Base-by-base conservation (phyloP, 2,329 filamentous ascomycete species). In the Xylariomycetidae sp. region DNA sequence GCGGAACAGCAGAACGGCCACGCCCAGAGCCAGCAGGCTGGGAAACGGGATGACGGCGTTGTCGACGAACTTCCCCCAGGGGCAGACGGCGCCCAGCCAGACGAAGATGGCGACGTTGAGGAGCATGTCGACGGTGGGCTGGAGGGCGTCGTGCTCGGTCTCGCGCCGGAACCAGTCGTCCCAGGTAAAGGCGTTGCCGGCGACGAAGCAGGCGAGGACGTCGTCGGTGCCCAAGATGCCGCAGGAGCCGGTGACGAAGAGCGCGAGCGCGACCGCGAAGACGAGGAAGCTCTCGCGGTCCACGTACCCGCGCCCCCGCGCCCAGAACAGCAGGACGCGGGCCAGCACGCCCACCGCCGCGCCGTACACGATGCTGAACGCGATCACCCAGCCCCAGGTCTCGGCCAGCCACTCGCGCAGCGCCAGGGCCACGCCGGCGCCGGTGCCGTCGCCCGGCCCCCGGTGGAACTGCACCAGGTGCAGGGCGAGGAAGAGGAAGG, bases 401-500 rank as follows among this genome's bases (percentile, higher is more conserved):
- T 84, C 78, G 27, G 73, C 74, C 47, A 84, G 76, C 79, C 80
- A 85, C 47, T 79, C 81, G 53, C 78, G 25, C 25, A 27, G 9
- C 9, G 25, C 25, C 37, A 83, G 71, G 7, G 12, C 29, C 18
- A 13, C 19, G 18, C 29, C 29, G 7, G 10, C 27, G 16, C 10
- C 27, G 6, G 17, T 14, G 6, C 7, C 8, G 6, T 12, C 18
- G 6, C 8, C 8, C 14, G 10, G 18, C 19, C 19, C 29, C 6
- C 19, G 9, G 17, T 22, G 29, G 8, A 22, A 19, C 19, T 31
- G 18, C 18, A 31, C 23, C 19, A 83, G 49, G 50, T 82, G 84
- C 19, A 85, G 58, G 1, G 76, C 75, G 30, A 84, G 57, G 53
- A 81, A 84, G 6, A 84, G 58, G 49, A 83, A 85, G 0, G 80